A percentile compares a stretch with the other conserved stretches of the same genome.
Evolutionary conservation across 441 rosid genomes (phyloP).

Genomic region (Codiaeum variegatum): DNA sequence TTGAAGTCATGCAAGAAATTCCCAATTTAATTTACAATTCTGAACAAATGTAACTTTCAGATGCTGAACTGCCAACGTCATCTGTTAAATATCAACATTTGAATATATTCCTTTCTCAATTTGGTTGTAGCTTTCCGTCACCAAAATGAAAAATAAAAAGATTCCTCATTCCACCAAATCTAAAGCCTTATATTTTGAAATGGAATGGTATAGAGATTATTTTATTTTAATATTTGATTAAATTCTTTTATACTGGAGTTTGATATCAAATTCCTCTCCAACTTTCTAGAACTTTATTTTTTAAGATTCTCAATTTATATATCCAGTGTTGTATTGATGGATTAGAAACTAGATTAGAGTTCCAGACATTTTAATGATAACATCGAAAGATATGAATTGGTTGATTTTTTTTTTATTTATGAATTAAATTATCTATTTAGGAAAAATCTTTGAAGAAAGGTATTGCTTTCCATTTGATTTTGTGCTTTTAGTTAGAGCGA

Average conservation of each 20-base stretch:
- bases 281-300: too few species aligned
- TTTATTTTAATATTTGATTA: too few species aligned
- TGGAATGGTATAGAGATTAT: too few species aligned
- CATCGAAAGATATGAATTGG: not conserved
- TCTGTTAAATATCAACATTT: not conserved
- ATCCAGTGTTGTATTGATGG: too few species aligned
- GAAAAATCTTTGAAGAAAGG: constrained; percentile 9
- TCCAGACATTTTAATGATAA: constrained; percentile 5
- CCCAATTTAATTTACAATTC: constrained; percentile 19
- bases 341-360: not conserved
- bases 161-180: too few species aligned
- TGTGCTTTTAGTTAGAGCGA: not conserved
- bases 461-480: not conserved
- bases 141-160: too few species aligned
- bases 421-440: not conserved
- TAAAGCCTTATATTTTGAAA: too few species aligned
- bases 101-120: not conserved
- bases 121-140: not conserved
- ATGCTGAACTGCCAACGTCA: not conserved
- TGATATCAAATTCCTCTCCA: too few species aligned
- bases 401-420: not conserved
- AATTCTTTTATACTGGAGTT: too few species aligned
- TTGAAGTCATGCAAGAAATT: constrained; percentile 18
- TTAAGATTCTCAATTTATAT: too few species aligned
- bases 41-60: not conserved